Evolutionary conservation across 306 rosid genomes (phyloP).

Genomic region (Vigna radiata): DNA sequence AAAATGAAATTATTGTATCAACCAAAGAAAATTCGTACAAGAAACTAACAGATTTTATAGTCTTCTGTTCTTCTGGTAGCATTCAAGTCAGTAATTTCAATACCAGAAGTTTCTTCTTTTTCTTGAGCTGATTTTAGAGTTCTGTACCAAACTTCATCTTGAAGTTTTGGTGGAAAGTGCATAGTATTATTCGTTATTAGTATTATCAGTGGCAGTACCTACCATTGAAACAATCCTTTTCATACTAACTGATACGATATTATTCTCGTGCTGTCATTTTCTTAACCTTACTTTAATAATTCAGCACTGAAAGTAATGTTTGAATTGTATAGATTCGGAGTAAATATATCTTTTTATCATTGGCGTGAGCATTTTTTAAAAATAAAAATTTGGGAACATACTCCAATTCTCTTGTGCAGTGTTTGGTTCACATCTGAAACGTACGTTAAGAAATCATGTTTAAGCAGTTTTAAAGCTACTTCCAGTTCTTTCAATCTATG

Average conservation of each 20-base stretch:
- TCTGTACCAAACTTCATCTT: neutral
- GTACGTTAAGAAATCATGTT: too few relatives aligned
- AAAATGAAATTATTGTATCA: constrained; percentile 7
- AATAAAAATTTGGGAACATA: neutral
- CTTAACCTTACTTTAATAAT: neutral
- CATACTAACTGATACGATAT: neutral
- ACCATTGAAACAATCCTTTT: constrained; percentile 6
- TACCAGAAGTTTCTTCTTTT: neutral
- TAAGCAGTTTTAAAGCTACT: too few relatives aligned
- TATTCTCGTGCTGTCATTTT: neutral
- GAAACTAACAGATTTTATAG: neutral
- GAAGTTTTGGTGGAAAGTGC: neutral
- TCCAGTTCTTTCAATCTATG: too few relatives aligned
- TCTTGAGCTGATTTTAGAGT: neutral
- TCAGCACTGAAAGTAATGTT: neutral
- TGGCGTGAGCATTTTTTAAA: too few relatives aligned
- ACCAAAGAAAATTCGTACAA: constrained; percentile 7
- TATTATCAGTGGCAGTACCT: constrained; percentile 17
- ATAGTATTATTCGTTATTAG: neutral
- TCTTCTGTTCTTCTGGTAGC: neutral
- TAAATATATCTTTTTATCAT: neutral
- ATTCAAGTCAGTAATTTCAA: neutral
- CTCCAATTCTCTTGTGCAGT: neutral
- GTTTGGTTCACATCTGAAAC: too few relatives aligned
- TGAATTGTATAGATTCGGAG: neutral